phyloP scores from a whole-genome alignment of 2,329 filamentous ascomycete genomes.

The Aspergillus fumigatus region DNA sequence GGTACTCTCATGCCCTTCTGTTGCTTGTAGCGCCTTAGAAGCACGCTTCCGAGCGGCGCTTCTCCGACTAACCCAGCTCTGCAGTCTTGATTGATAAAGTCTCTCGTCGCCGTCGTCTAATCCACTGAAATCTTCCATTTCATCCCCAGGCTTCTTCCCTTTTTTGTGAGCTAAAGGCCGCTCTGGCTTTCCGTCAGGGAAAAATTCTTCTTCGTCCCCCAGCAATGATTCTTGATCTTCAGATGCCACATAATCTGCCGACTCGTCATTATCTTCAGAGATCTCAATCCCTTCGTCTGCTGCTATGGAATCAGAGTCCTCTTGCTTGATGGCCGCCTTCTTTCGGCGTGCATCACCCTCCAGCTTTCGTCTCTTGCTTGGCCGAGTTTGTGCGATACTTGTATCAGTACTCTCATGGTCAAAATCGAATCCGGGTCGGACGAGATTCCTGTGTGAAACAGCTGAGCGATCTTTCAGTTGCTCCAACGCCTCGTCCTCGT shows the following conservation, averaged over 20 bases:
- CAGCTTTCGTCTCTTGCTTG: constrained; percentile 35
- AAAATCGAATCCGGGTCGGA: constrained; percentile 67
- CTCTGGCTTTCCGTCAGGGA: constrained; percentile 26
- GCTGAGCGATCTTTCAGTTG: constrained; percentile 36
- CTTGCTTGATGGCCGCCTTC: background rate
- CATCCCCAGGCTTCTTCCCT: constrained; percentile 28
- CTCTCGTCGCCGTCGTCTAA: constrained; percentile 87
- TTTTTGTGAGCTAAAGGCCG: constrained; percentile 15
- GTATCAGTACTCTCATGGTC: constrained; percentile 35
- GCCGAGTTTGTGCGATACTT: constrained; percentile 18
- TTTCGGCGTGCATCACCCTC: constrained; percentile 4
- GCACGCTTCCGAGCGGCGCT: constrained; percentile 54
- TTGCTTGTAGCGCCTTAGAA: constrained; percentile 29
- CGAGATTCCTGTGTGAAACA: constrained; percentile 66
- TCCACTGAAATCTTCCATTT: constrained; percentile 54
- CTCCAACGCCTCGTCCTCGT: constrained; percentile 47
- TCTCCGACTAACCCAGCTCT: constrained; percentile 67
- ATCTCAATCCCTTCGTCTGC: constrained; percentile 11
- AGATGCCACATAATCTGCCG: constrained; percentile 30
- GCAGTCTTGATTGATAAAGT: constrained; percentile 70
- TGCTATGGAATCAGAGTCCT: constrained; percentile 5
- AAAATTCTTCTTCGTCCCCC: constrained; percentile 34
- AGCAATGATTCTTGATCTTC: constrained; percentile 24
- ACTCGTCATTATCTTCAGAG: constrained; percentile 30
- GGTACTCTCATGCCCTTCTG: constrained; percentile 31